phyloP scores from a whole-genome alignment of 306 rosid species.

The Castanea mollissima region DNA sequence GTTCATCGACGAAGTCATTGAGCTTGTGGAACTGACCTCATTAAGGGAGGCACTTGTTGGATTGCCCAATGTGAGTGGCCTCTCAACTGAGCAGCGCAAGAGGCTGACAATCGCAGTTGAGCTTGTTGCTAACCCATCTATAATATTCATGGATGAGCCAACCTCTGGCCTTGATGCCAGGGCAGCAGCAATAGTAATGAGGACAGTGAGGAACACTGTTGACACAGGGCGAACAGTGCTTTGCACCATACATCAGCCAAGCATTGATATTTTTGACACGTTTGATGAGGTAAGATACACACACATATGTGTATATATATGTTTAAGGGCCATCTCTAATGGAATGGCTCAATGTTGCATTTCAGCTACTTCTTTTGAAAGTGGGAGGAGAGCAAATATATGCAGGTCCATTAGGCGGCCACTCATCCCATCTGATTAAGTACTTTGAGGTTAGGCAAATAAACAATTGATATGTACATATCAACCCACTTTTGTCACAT shows the following conservation, averaged over 20 bases:
- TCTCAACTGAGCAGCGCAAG: conserved; percentile 85
- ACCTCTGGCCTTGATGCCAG: conserved; percentile 99
- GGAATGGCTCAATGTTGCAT: conserved; percentile 5
- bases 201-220: conserved; percentile 89
- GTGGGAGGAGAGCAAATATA: conserved; percentile 83
- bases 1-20: conserved; percentile 90
- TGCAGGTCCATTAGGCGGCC: conserved; percentile 69
- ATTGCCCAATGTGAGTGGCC: conserved; percentile 73
- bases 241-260: conserved; percentile 96
- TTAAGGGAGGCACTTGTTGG: conserved; percentile 76
- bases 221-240: conserved; percentile 94
- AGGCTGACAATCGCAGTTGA: conserved; percentile 89
- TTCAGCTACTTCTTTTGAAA: conserved; percentile 77
- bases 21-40: conserved; percentile 74
- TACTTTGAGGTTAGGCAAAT: conserved; percentile 68
- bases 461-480: background rate
- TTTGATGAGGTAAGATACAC: conserved; percentile 79
- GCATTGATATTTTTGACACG: conserved; percentile 90
- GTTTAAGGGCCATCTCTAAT: too few relatives aligned
- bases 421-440: conserved; percentile 49
- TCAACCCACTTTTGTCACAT: conserved; percentile 1
- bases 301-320: too few relatives aligned
- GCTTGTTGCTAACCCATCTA: conserved; percentile 91
- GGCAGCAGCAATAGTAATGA: conserved; percentile 97
- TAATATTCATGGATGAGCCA: conserved; percentile 97